Evolutionary conservation across 2,329 filamentous ascomycete species (phyloP).

Genomic region (Aspergillus aculeatinus): DNA sequence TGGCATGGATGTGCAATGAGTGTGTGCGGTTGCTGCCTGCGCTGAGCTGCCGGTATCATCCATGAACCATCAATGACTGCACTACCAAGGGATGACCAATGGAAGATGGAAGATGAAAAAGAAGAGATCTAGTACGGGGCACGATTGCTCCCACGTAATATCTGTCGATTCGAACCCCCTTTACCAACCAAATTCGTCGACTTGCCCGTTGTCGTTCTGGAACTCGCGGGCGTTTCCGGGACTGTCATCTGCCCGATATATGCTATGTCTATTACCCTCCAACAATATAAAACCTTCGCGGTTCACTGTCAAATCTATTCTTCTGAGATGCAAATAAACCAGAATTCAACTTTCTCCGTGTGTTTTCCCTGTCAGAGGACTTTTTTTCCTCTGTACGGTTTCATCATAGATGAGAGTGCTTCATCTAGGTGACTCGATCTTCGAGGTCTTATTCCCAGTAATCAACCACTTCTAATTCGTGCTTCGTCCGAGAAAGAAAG

Average conservation of each 20-base stretch:
- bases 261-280: background rate
- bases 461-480: no score
- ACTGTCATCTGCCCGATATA: background rate
- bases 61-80: background rate
- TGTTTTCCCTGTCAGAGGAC: background rate
- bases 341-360: background rate
- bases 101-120: background rate
- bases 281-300: background rate
- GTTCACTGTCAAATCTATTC: background rate
- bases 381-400: no score
- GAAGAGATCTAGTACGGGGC: background rate
- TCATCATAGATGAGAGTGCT: no score
- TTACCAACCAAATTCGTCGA: background rate
- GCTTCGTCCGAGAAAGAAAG: no score
- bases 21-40: background rate
- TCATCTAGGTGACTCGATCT: no score
- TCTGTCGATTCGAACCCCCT: background rate
- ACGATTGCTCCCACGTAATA: background rate
- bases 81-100: background rate
- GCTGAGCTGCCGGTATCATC: background rate
- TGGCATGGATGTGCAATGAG: conserved; percentile 54
- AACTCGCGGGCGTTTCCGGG: conserved; percentile 16
- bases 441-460: no score
- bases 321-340: background rate
- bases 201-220: conserved; percentile 2